Base-by-base conservation (phyloP, 106 monocot species). In the Dendrobium officinale region DNA sequence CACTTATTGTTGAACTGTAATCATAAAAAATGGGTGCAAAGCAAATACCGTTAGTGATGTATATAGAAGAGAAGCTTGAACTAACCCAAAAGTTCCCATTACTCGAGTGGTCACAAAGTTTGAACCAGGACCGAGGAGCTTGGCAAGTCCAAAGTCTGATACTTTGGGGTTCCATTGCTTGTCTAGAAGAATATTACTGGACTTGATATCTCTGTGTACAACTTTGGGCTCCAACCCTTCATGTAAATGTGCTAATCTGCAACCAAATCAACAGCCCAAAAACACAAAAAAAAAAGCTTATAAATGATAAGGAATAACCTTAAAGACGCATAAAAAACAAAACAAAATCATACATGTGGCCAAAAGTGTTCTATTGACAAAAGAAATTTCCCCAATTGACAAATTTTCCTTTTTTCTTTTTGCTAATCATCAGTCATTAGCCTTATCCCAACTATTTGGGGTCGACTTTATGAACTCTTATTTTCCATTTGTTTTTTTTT, bases 181-280 rank as follows among this genome's bases (percentile, higher is more conserved):
- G 47, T 97, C 96, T 47, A 97, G 81, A 68, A 97, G 93, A 83
- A 97, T 93, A 72, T 96, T 97, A 80, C 93, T 97, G 19, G 96
- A 97, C 76, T 96, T 96, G 70, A 96, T 90, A 73, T 96, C 96
- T 22, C 96, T 83, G 79, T 97, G 96, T 13, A 97, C 96, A 51
- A 97, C 96, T 82, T 97, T 97, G 40, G 96, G 96, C 77, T 97
- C 96, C 58, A 97, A 78, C 17, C 96, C 96, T 89, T 97, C 96
- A 72, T 97, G 96, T 29, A 97, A 86, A 76, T 97, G 88, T 55
- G 96, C 88, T 82, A 97, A 84, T 41, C 96, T 96, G 93, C 82
- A 88, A 74, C 10, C 44, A 74, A 74, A 44, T 43, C 77, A 20
- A 17, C 18, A 82, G 19, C 48, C 22, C 33, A 51, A 42, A 43